phyloP scores from a whole-genome alignment of 257 asterid species.

The Solanum rostratum region DNA sequence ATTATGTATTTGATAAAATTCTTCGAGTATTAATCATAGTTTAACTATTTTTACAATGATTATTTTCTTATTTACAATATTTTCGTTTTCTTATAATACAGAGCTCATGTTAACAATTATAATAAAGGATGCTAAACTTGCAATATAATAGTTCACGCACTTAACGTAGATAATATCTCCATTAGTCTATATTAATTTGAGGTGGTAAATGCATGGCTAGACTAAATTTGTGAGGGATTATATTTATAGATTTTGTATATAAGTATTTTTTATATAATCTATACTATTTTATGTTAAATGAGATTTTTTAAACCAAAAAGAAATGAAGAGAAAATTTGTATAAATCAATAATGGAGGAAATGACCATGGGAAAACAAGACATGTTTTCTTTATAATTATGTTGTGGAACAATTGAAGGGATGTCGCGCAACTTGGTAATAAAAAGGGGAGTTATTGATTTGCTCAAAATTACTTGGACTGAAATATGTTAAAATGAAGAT shows the following conservation, averaged over 20 bases:
- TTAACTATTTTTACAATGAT: not conserved
- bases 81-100: not conserved
- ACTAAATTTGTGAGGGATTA: not conserved
- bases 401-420: not conserved
- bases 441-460: too few species aligned
- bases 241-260: too few species aligned
- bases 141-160: not conserved
- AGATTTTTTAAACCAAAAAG: not conserved
- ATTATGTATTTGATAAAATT: too few species aligned
- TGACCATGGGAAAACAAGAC: not conserved
- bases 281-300: not conserved
- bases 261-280: too few species aligned
- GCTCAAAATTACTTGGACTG: too few species aligned
- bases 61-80: not conserved
- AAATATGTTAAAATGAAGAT: not conserved
- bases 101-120: not conserved
- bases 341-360: not conserved
- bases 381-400: not conserved
- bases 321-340: too few species aligned
- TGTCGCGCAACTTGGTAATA: not conserved
- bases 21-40: not conserved
- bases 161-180: not conserved
- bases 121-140: not conserved
- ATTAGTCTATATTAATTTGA: not conserved
- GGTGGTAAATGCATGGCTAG: not conserved